Base-by-base conservation (phyloP, 345 rosid genomes). In the Brassica juncea region DNA sequence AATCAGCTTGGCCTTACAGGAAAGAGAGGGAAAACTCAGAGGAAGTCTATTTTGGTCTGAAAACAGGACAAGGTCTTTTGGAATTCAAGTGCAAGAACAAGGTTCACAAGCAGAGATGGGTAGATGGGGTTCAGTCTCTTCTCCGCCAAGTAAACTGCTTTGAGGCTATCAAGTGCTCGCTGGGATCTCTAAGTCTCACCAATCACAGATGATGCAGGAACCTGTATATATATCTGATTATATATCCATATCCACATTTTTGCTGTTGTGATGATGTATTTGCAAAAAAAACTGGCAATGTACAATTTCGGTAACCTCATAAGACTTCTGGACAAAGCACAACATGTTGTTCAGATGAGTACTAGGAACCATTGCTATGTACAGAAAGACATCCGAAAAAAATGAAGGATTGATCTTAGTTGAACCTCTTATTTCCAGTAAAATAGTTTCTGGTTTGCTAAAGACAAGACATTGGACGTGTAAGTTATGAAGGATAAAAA, bases 21-120 rank as follows among this genome's bases (percentile, higher is more conserved):
- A 91, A 88, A 80, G 97, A 89, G 74, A 90, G 96, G 74, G 97
- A 92, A 32, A 85, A 82, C 5, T 70, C 88, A 4, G 98, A 90
- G 69, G 97, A 92, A 77, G 84, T 90, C 55, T 87, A 88, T 80
- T 92, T 95, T 12, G 99, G 98, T 54, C 86, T 92, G 23, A 95
- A 91, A 82, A 95, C 99, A 0, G 98, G 88, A 23, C 91, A 95
- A 58, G 98, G 99, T n/a, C 93, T 95, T 34, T 65, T 92, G 12
- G 99, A 95, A 80, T 95, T 95, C 84, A 91, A 91, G 81, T 95
- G 99, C 88, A 86, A 87, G 84, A 86, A 70, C 88, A 89, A 90
- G 84, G 66, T 84, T 55, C 91, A 93, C 27, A 95, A 90, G 89
- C 98, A 95, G 81, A 90, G 76, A 82, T 95, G 99, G 99, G 92